Conservation (phyloP, 148 eudicot genomes). For the Vaccinium corymbosum region DNA sequence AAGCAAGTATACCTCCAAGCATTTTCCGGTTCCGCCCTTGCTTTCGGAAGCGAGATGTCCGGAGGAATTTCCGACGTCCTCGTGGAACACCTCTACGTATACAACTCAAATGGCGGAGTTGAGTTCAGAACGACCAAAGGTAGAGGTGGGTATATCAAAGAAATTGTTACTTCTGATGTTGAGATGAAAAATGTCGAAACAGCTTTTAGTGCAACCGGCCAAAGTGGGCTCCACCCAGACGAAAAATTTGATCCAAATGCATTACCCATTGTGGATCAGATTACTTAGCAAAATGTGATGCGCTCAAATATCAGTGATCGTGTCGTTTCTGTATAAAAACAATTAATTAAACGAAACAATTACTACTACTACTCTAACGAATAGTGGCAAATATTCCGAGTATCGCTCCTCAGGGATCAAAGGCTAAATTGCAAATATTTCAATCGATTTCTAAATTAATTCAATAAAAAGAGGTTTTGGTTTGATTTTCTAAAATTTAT, state of each 20-base stretch:
- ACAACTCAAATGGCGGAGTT: constrained; percentile 37
- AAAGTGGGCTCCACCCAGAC: constrained; percentile 41
- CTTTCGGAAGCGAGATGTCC: constrained; percentile 58
- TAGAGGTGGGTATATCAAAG: constrained; percentile 46
- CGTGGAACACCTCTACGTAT: constrained; percentile 25
- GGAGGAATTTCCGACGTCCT: constrained; percentile 46
- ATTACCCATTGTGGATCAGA: constrained; percentile 32
- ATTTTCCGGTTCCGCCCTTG: constrained; percentile 39
- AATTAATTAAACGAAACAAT: too few relatives aligned
- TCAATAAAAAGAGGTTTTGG: too few relatives aligned
- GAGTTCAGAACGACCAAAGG: constrained; percentile 42
- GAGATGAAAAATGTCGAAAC: constrained; percentile 32
- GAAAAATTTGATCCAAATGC: constrained; percentile 36
- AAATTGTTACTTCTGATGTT: constrained; percentile 26
- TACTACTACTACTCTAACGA: too few relatives aligned
- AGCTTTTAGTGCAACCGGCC: constrained; percentile 41
- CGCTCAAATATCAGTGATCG: constrained; percentile 38
- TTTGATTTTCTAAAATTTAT: too few relatives aligned
- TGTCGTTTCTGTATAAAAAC: too few relatives aligned
- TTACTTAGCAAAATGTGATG: constrained; percentile 27
- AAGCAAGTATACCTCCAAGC: constrained; percentile 44
- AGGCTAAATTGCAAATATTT: too few relatives aligned
- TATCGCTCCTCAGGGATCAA: too few relatives aligned
- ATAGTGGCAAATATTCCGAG: too few relatives aligned
- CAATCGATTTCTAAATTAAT: too few relatives aligned